A percentile compares a stretch with the other conserved stretches of the same genome.
Conservation (phyloP, 352 stramenopile genomes). For the Aphanomyces astaci region DNA sequence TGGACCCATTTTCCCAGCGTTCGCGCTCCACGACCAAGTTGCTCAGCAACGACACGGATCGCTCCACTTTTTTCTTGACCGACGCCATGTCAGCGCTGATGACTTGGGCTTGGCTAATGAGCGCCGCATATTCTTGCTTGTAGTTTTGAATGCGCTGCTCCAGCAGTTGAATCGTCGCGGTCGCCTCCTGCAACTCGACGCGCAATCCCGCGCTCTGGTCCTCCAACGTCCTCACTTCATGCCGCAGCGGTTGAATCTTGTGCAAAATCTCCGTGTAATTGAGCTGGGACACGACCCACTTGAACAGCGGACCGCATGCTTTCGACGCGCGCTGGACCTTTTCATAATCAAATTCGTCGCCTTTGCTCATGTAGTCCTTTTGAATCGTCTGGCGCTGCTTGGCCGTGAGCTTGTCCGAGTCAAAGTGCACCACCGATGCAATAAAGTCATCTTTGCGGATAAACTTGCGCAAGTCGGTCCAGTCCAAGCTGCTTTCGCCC, state of each 20-base stretch:
- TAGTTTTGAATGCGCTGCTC: conserved; percentile 96
- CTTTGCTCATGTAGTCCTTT: conserved; percentile 93
- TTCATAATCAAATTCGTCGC: conserved; percentile 85
- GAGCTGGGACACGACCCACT: conserved; percentile 98
- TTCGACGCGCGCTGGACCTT: conserved; percentile 91
- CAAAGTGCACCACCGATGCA: conserved; percentile 97
- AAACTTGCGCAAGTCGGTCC: conserved; percentile 96
- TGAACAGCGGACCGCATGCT: conserved; percentile 98
- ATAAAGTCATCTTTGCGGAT: conserved; percentile 98
- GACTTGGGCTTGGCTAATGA: conserved; percentile 96
- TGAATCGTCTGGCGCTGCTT: conserved; percentile 93
- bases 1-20: conserved; percentile 95
- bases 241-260: conserved; percentile 96
- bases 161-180: conserved; percentile 90
- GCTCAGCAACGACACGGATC: conserved; percentile 96
- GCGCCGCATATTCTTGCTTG: conserved; percentile 97
- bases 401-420: conserved; percentile 93
- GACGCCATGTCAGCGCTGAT: conserved; percentile 98
- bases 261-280: conserved; percentile 98
- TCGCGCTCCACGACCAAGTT: conserved; percentile 97
- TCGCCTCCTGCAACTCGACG: conserved; percentile 87
- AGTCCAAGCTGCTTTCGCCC: conserved; percentile 93
- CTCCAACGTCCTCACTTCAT: conserved; percentile 97
- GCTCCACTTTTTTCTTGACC: conserved; percentile 96
- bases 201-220: conserved; percentile 89